Conservation (phyloP, 768 basidiomycete species). For the Suillus bovinus region DNA sequence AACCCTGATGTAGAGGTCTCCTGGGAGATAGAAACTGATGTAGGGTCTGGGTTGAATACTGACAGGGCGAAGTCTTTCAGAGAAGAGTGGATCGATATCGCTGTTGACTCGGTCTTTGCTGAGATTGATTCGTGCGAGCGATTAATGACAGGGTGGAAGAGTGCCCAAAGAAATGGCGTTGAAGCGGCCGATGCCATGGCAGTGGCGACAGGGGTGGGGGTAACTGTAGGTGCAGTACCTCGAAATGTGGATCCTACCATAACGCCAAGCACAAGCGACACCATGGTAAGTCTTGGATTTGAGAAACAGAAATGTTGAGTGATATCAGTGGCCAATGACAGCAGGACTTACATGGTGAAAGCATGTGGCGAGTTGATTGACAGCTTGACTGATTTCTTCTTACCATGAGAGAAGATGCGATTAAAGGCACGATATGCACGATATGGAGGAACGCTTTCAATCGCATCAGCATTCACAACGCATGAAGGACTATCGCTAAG, state of each 20-base stretch:
- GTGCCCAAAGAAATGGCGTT: constrained; percentile 39
- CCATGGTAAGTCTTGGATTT: constrained; percentile 57
- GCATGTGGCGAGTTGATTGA: constrained; percentile 54
- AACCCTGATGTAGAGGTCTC: constrained; percentile 26
- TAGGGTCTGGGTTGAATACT: constrained; percentile 49
- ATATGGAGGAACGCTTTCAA: constrained; percentile 43
- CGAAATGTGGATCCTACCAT: constrained; percentile 34
- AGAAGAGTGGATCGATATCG: constrained; percentile 37
- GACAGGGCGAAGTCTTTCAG: constrained; percentile 53
- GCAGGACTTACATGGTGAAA: constrained; percentile 59
- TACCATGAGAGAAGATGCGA: constrained; percentile 37
- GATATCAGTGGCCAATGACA: constrained; percentile 12
- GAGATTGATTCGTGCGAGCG: constrained; percentile 35
- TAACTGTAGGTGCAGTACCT: constrained; percentile 19
- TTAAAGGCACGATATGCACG: constrained; percentile 48
- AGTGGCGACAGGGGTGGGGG: constrained; percentile 19
- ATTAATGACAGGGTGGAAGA: constrained; percentile 42
- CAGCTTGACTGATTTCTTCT: constrained; percentile 36
- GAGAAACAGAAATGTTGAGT: constrained; percentile 11
- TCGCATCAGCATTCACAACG: constrained; percentile 48
- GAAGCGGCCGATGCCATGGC: constrained; percentile 20
- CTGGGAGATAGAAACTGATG: constrained; percentile 25
- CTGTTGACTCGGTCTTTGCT: constrained; percentile 29
- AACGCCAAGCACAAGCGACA: constrained; percentile 66
- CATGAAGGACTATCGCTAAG: constrained; percentile 35